Base-by-base conservation (phyloP, 331 rosid genomes). In the Erythrophleum ivorense region DNA sequence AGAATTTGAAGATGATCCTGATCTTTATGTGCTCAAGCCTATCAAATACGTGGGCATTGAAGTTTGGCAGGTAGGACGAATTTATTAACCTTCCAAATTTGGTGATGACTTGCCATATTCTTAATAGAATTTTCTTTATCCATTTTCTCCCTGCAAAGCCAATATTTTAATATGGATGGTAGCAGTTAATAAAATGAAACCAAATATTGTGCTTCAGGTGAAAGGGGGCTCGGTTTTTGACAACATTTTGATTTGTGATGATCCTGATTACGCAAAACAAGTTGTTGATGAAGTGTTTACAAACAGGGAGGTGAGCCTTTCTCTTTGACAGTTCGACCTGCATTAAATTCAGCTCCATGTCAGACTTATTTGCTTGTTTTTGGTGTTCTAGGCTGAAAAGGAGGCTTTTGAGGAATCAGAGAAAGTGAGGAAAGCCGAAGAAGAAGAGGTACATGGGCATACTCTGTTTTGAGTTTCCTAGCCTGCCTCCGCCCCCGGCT, bases 351-450 rank as follows among this genome's bases (percentile, higher is more conserved):
- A 62, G 73, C 53, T 79, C 38, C 49, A 57, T 53, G 58, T 52
- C 71, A 31, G 40, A 72, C 65, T 58, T 33, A 50, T 74, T 55
- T 57, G 15, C 18, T 52, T 57, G 69, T 46, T 78, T 76, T 50
- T 70, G 87, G 74, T 8, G 3, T 87, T 74, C 86, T 85, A 93
- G 98, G 69, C 73, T 66, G 98, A 93, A 76, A 93, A 91, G 73
- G 98, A 93, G 69, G 93, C 92, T 77, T 86, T 93, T 71, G 98
- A 93, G 83, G 97, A 91, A 90, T 94, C 97, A 65, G 98, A 93
- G 76, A 91, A 93, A 87, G 85, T 75, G 80, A 87, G 90, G 83
- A 93, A 91, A 84, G 97, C 90, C 59, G 73, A 80, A 70, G 98
- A 93, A 74, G 98, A 93, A 80, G 94, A 93, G 97, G 96, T 93